These are phyloP conservation scores for Coriaria nepalensis DNA, from an alignment of 306 rosid species.

Conservation along the genomic window DNA sequence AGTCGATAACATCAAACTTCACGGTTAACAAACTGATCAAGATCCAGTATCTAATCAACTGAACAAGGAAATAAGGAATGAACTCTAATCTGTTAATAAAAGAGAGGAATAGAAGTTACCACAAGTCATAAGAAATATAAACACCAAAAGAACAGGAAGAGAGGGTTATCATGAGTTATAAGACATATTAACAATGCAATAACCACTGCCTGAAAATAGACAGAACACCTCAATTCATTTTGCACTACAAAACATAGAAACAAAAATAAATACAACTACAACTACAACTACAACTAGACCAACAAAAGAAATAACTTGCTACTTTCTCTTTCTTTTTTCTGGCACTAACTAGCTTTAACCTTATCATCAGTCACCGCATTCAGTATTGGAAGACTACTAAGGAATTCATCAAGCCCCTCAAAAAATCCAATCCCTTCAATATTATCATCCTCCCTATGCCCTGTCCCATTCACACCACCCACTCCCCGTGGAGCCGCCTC, in stretches of 20 bases:
- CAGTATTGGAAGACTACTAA: conserved; percentile 77
- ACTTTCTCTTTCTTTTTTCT: conserved; percentile 8
- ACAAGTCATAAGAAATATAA: neutral
- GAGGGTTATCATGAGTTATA: neutral
- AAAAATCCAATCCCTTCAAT: conserved; percentile 81
- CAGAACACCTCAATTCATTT: no score
- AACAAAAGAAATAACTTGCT: conserved; percentile 12
- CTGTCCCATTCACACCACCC: conserved; percentile 35
- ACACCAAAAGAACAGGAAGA: conserved; percentile 10
- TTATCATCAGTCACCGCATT: conserved; percentile 76
- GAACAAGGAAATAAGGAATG: no score
- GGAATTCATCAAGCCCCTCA: conserved; percentile 94
- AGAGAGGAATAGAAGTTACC: no score
- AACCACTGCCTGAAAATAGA: no score
- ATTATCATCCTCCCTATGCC: conserved; percentile 52
- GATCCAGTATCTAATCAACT: no score
- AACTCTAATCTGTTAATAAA: no score
- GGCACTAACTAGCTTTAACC: conserved; percentile 58
- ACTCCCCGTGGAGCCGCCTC: conserved; percentile 32
- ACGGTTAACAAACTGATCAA: no score
- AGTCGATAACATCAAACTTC: no score
- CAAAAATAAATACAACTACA: conserved; percentile 16
- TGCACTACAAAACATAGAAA: no score
- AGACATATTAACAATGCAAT: conserved; percentile 5
- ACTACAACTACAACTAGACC: conserved; percentile 17